Evolutionary conservation across 1,139 yeast species (phyloP).

Genomic region (Pneumocystis sp.): DNA sequence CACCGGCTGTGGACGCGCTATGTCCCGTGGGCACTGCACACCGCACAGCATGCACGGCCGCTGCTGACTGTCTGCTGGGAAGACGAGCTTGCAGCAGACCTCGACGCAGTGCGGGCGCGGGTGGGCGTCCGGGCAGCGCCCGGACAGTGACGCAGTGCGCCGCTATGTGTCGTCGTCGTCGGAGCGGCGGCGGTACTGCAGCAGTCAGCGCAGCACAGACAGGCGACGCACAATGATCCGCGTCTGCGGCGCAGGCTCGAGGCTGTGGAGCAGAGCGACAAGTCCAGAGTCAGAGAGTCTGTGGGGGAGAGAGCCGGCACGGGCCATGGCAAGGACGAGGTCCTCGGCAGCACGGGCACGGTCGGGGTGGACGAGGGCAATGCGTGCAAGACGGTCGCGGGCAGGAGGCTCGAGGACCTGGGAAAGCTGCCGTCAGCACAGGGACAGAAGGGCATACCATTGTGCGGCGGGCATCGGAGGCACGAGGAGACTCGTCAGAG

Average conservation of each 20-base stretch:
- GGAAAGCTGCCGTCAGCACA: no score
- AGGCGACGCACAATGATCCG: no score
- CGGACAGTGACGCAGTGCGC: no score
- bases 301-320: conserved; percentile 59
- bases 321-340: conserved; percentile 56
- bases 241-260: no score
- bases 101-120: conserved; percentile 46
- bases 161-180: neutral
- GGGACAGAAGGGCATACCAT: no score
- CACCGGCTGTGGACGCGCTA: conserved; percentile 40
- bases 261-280: no score
- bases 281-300: no score
- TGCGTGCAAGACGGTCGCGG: conserved; percentile 74
- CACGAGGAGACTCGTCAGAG: neutral
- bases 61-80: conserved; percentile 92
- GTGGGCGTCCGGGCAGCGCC: conserved; percentile 2
- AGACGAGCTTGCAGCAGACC: conserved; percentile 54
- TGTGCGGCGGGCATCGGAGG: conserved; percentile 5
- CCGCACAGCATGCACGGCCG: conserved; percentile 57
- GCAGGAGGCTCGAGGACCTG: conserved; percentile 70
- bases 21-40: conserved; percentile 76
- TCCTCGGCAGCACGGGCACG: conserved; percentile 72
- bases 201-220: no score
- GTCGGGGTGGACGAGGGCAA: conserved; percentile 78
- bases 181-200: conserved; percentile 29